These are phyloP conservation scores for Phialophora chinensis DNA, from an alignment of 2,329 filamentous ascomycete genomes.

Conservation along the genomic window DNA sequence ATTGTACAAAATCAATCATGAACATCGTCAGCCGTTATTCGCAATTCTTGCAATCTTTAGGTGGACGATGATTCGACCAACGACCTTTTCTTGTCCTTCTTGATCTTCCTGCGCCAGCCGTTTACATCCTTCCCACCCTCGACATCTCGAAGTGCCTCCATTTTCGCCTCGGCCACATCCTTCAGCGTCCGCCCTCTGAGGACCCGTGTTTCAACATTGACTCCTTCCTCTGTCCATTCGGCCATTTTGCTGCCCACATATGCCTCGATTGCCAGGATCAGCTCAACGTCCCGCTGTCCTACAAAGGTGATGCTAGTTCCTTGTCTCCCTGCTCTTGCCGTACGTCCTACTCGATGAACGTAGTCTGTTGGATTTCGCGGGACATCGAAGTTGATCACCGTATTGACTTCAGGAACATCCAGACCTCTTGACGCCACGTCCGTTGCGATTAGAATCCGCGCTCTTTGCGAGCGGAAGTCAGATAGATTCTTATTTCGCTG, in stretches of 20 bases:
- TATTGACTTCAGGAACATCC: conserved; percentile 87
- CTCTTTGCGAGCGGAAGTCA: conserved; percentile 86
- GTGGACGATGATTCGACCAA: neutral
- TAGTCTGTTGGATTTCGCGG: conserved; percentile 97
- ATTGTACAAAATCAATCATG: neutral
- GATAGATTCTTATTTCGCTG: conserved; percentile 87
- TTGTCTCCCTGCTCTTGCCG: conserved; percentile 83
- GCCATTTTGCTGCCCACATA: conserved; percentile 82
- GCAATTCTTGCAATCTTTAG: neutral
- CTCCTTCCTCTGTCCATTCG: conserved; percentile 85
- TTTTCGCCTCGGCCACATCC: conserved; percentile 91
- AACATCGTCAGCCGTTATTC: neutral
- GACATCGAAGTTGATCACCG: conserved; percentile 95
- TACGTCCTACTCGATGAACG: conserved; percentile 94
- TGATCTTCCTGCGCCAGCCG: conserved; percentile 70
- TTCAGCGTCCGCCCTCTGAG: conserved; percentile 79
- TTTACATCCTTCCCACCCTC: conserved; percentile 90
- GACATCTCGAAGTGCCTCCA: conserved; percentile 86
- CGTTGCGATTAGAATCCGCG: conserved; percentile 88
- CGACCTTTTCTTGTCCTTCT: conserved; percentile 33
- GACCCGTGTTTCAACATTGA: conserved; percentile 91
- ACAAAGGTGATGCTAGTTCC: conserved; percentile 88
- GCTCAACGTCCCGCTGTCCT: conserved; percentile 87
- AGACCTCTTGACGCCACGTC: conserved; percentile 94
- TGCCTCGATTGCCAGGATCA: conserved; percentile 87